phyloP scores from a whole-genome alignment of 2,329 filamentous ascomycete species.

The Pseudopithomyces chartarum region DNA sequence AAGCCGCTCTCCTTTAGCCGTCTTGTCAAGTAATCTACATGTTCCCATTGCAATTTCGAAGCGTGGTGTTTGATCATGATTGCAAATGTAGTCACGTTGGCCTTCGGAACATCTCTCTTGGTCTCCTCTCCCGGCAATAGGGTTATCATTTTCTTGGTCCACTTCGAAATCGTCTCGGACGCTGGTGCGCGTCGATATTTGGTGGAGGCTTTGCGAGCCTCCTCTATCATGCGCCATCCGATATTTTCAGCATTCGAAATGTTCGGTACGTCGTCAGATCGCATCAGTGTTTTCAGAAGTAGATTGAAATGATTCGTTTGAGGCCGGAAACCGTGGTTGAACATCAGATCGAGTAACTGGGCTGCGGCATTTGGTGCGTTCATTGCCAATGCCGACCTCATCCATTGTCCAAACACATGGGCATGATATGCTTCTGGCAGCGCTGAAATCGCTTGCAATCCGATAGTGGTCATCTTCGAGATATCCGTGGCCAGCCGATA shows the following conservation, averaged over 20 bases:
- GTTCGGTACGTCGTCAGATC: conserved; percentile 42
- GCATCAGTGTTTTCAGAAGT: conserved; percentile 77
- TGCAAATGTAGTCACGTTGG: conserved; percentile 36
- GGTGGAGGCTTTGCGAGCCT: conserved; percentile 12
- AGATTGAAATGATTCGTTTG: conserved; percentile 81
- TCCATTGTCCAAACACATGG: conserved; percentile 87
- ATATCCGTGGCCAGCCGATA: conserved; percentile 37
- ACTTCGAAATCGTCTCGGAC: conserved; percentile 9
- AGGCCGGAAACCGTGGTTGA: conserved; percentile 67
- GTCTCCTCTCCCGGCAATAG: neutral
- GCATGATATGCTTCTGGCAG: conserved; percentile 66
- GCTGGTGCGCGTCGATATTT: neutral
- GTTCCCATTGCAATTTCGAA: conserved; percentile 34
- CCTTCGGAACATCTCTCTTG: conserved; percentile 26
- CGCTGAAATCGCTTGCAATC: conserved; percentile 51
- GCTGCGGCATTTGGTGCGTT: conserved; percentile 65
- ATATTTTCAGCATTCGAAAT: conserved; percentile 41
- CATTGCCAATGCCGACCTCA: conserved; percentile 79
- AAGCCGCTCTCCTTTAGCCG: conserved; percentile 28
- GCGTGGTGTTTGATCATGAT: conserved; percentile 39
- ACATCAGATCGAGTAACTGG: conserved; percentile 77
- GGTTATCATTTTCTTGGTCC: neutral
- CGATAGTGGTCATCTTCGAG: conserved; percentile 33
- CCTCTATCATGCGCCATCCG: conserved; percentile 43
- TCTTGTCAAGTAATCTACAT: conserved; percentile 39